phyloP scores from a whole-genome alignment of 208 protist species.

The Tritrichomonas musculus region DNA sequence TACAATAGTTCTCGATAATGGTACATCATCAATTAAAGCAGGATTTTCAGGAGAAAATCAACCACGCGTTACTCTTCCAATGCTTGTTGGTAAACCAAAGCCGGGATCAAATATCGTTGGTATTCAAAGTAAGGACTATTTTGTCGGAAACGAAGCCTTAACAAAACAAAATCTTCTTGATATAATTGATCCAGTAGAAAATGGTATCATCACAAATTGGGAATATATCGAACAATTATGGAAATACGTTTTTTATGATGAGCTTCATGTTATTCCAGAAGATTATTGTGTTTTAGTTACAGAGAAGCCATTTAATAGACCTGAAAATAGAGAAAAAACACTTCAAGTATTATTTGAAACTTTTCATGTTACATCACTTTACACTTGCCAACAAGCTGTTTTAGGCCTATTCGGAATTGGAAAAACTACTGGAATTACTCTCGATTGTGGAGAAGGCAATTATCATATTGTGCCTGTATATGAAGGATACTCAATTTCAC shows the following conservation, averaged over 20 bases:
- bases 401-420: slow-evolving; percentile 78
- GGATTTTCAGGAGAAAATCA: slow-evolving; percentile 91
- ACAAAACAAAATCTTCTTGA: slow-evolving; percentile 77
- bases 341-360: slow-evolving; percentile 74
- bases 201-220: slow-evolving; percentile 87
- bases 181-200: slow-evolving; percentile 76
- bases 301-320: slow-evolving; percentile 71
- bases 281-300: slow-evolving; percentile 85
- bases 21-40: slow-evolving; percentile 60
- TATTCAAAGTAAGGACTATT: slow-evolving; percentile 79
- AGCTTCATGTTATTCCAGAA: slow-evolving; percentile 84
- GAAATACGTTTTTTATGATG: slow-evolving; percentile 95
- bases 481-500: slow-evolving; percentile 60
- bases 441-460: slow-evolving; percentile 87
- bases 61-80: slow-evolving; percentile 87
- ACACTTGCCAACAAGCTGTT: slow-evolving; percentile 75
- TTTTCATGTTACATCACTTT: slow-evolving; percentile 63
- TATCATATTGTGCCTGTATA: slow-evolving; percentile 93
- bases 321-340: slow-evolving; percentile 73
- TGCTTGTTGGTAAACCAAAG: slow-evolving; percentile 83
- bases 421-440: slow-evolving; percentile 69
- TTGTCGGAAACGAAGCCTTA: slow-evolving; percentile 81
- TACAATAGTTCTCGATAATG: slow-evolving; percentile 13
- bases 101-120: slow-evolving; percentile 56
- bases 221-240: slow-evolving; percentile 90